Base-by-base conservation (phyloP, 2,329 filamentous ascomycete species). In the Ophiostoma angusticollis region DNA sequence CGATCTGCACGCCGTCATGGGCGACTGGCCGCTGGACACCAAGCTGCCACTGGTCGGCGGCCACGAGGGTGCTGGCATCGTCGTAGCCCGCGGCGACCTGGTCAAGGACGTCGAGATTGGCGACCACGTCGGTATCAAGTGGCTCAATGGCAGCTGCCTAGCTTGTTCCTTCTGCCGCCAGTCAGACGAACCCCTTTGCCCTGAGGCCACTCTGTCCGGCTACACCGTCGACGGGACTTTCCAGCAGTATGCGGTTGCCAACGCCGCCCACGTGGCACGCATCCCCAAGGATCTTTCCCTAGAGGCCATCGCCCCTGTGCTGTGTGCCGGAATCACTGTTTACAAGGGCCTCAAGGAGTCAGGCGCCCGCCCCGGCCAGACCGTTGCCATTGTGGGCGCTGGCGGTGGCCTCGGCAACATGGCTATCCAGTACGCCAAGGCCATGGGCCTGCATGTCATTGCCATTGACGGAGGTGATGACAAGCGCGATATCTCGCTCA, bases 151-250 rank as follows among this genome's bases (percentile, higher is more conserved):
- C 47, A 80, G 81, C 33, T 95, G 89, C 62, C 67, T 93, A 45
- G 60, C 69, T 47, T 96, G 87, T 65, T 70, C 76, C 50, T 93
- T 84, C 71, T 95, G 87, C 67, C 77, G 80, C 55, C 70, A 77
- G 50, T 60, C 74, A 34, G 82, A 93, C 50, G 87, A 95, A 64
- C 80, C 84, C 3, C 78, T 94, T 6, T 96, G 89, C 65, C 60
- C 71, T 13, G 66, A 82, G 43, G 75, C 83, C 19, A 64, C 72
- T 25, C 73, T 94, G 29, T 93, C 85, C 1, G 89, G 89, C 41
- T 94, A 93, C 71, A 93, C 84, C 5, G 85, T 94, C 56, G 84
- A 94, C 57, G 87, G 87, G 23, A 78, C 79, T 30, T 95, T 95
- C 72, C 87, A 95, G 67, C 78, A 94, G 67, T 95, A 93, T 65